Evolutionary conservation across 305 asterid species (phyloP), one percentile per base, ranked within the genome.

Genomic region (Withania somnifera): DNA sequence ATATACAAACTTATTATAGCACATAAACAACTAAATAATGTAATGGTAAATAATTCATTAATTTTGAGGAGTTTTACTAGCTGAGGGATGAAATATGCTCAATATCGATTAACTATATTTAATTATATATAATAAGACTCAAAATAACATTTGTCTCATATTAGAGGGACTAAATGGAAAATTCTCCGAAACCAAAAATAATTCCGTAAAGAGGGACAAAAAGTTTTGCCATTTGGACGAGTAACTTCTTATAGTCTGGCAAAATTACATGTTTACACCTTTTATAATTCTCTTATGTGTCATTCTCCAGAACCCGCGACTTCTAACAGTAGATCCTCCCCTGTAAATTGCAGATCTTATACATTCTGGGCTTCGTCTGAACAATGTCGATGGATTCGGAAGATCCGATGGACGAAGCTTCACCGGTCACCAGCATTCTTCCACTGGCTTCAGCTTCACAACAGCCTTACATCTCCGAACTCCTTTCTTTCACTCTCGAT

Each of bases 401-500:
- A 63, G 53, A 87, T 88, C 85, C 87, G 54, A 30, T 89, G 32
- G 89, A 81, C 85, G 90, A 84, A 77, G 89, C 80, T 58, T 69
- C 88, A 76, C 87, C 89, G 82, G 88, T 84, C 66, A 80, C 90
- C 69, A 88, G 86, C 78, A 89, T 92, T 57, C 87, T 90, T 51
- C 94, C 97, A 7, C 92, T 93, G 22, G 95, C 95, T 66, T 91
- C 97, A 84, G 89, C 93, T 83, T 91, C 92, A 28, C 97, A 94
- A 86, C 97, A 91, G 90, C 92, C 95, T 42, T 93, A 93, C 86
- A 95, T 94, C 61, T 94, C 97, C 58, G 97, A 94, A 60, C 94
- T 94, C 82, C 97, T 94, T 79, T 93, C 98, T 1, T 93, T 94
- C 92, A 93, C 97, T 84, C 93, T 94, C 50, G 98, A 94, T 89